Conservation (phyloP, 2,329 filamentous ascomycete species). For the Fusarium chlamydosporum region DNA sequence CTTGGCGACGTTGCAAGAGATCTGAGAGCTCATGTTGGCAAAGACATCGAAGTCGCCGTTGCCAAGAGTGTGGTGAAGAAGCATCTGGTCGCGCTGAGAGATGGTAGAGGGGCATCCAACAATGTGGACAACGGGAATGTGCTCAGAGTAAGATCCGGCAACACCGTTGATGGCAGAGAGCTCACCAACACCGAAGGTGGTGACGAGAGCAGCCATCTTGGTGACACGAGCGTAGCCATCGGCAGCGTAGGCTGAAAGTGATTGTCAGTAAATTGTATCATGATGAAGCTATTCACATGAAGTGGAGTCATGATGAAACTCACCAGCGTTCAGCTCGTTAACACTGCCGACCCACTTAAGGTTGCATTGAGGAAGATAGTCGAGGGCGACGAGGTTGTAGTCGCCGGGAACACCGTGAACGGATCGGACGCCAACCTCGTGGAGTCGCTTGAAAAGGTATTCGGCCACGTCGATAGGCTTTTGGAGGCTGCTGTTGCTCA, state of each 20-base stretch:
- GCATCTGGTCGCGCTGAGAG: slow-evolving; percentile 64
- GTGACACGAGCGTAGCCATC: slow-evolving; percentile 83
- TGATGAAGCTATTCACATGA: slow-evolving; percentile 6
- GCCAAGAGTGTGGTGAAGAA: slow-evolving; percentile 77
- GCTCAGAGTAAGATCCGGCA: slow-evolving; percentile 81
- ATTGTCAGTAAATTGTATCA: slow-evolving; percentile 33
- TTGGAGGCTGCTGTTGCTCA: slow-evolving; percentile 55
- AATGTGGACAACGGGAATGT: slow-evolving; percentile 79
- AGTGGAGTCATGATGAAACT: slow-evolving; percentile 50
- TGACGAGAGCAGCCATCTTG: slow-evolving; percentile 77
- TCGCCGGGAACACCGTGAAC: slow-evolving; percentile 80
- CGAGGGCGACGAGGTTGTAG: slow-evolving; percentile 78
- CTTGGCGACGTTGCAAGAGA: slow-evolving; percentile 79
- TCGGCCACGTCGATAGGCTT: slow-evolving; percentile 73
- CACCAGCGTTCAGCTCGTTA: slow-evolving; percentile 80
- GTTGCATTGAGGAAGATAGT: slow-evolving; percentile 72
- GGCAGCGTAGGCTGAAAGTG: slow-evolving; percentile 75
- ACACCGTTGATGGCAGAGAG: slow-evolving; percentile 81
- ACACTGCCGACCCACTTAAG: slow-evolving; percentile 77
- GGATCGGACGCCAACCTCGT: slow-evolving; percentile 74
- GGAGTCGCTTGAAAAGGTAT: slow-evolving; percentile 76
- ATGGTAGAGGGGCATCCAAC: slow-evolving; percentile 67
- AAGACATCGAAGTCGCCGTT: slow-evolving; percentile 89
- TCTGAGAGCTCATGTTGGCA: slow-evolving; percentile 78
- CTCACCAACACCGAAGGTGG: slow-evolving; percentile 82